Evolutionary conservation across 1,284 basidiomycete species (phyloP), one percentile per base, ranked within the genome.

Genomic region (Athelia psychrophila): DNA sequence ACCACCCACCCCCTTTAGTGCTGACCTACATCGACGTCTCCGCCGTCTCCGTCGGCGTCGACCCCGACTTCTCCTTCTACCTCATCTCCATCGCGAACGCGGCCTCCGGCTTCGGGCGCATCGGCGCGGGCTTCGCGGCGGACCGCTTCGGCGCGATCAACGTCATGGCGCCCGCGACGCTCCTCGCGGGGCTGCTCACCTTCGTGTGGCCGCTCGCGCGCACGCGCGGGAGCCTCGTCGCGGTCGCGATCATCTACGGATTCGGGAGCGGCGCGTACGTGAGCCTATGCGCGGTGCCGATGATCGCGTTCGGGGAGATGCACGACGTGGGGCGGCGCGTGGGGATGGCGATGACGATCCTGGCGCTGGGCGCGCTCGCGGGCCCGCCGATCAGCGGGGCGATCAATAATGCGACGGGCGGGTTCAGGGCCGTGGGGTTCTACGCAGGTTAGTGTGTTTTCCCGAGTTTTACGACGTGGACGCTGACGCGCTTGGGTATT

Each of bases 341-440:
- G 3, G 84, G 86, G 0, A 78, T 85, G 69, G 73, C 77, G 38
- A 70, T 83, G 64, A 80, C 75, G 8, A 67, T 84, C 48, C 58
- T 77, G 13, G 71, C 75, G 6, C 24, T 77, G 10, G 79, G 76
- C 22, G 72, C 79, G 1, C 60, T 83, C 1, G 71, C 69, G 5
- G 81, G 84, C 1, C 79, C 80, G 19, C 81, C 82, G 0, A 81
- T 84, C 54, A 81, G 79, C 9, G 81, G 82, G 20, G 78, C 78
- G 1, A 83, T 86, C 54, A 74, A 75, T 52, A 60, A 60, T 8
- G 64, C 70, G 0, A 75, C 76, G 2, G 73, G 71, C 13, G 69
- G 71, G 2, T 84, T 75, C 58, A 65, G 72, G 22, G 72, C 61
- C 6, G 82, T 84, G n/a, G 84, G 84, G 1, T 71, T 77, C 50